Conservation (phyloP, 352 stramenopile species). For the Globisporangium barbulae region DNA sequence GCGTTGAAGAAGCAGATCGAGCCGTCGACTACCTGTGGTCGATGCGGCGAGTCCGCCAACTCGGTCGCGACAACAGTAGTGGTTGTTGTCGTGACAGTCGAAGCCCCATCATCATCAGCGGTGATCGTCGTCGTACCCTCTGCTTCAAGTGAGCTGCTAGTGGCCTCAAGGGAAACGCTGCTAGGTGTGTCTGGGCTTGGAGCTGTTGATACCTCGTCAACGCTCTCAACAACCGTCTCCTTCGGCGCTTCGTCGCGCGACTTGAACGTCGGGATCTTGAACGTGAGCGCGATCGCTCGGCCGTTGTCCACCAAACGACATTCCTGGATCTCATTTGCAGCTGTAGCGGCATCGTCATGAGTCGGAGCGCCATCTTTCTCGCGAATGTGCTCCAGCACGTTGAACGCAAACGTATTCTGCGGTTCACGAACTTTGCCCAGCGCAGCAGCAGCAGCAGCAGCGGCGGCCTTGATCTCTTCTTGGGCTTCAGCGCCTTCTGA, state of each 20-base stretch:
- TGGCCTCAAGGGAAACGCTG: background rate
- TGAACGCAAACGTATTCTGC: background rate
- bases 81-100: background rate
- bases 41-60: constrained; percentile 1
- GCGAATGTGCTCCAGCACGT: background rate
- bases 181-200: background rate
- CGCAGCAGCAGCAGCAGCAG: background rate
- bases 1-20: constrained; percentile 69
- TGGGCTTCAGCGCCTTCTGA: constrained; percentile 2
- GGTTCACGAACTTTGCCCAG: background rate
- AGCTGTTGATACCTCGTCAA: background rate
- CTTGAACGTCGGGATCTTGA: constrained; percentile 21
- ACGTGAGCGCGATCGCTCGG: constrained; percentile 16
- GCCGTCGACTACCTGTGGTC: constrained; percentile 57
- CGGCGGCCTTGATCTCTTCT: background rate
- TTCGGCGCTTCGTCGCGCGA: constrained; percentile 12
- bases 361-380: background rate
- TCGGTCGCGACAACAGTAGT: background rate
- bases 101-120: background rate
- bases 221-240: constrained; percentile 2
- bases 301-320: constrained; percentile 15
- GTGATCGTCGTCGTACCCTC: background rate
- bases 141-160: background rate
- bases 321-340: background rate
- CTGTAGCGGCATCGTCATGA: background rate